Evolutionary conservation across 2,329 filamentous ascomycete genomes (phyloP).

Genomic region (Sarocladiaceae sp.): DNA sequence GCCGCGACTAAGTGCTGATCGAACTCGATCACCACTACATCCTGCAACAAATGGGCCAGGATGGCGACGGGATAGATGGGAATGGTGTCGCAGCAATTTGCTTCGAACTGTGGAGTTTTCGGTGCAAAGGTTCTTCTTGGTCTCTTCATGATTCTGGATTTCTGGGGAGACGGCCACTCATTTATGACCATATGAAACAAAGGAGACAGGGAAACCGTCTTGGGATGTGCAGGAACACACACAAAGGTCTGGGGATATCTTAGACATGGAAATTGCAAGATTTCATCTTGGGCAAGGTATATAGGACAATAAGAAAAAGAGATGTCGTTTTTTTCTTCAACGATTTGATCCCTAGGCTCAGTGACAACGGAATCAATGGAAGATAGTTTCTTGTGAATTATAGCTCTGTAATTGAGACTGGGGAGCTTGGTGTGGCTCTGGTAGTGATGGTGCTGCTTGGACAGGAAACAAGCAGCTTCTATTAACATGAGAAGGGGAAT

Average conservation of each 20-base stretch:
- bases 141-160: conserved; percentile 3
- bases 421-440: too few relatives aligned
- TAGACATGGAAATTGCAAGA: conserved; percentile 2
- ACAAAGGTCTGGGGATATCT: not conserved
- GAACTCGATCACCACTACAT: not conserved
- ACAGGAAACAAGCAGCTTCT: not conserved
- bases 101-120: conserved; percentile 1
- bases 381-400: not conserved
- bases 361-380: not conserved
- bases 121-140: conserved; percentile 4
- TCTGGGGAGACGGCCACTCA: conserved; percentile 5
- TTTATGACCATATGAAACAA: not conserved
- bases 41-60: not conserved
- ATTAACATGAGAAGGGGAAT: not conserved
- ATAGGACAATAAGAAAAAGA: conserved; percentile 7
- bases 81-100: not conserved
- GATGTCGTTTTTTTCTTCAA: conserved; percentile 1
- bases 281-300: not conserved
- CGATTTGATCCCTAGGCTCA: not conserved
- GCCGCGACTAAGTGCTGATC: conserved; percentile 10
- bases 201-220: not conserved
- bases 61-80: not conserved
- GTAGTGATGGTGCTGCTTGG: too few relatives aligned
- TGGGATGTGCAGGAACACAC: conserved; percentile 1
- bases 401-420: not conserved